A percentile compares a stretch with the other conserved stretches of the same genome.
Conservation (phyloP, 129 eudicot species). For the Sambucus nigra region DNA sequence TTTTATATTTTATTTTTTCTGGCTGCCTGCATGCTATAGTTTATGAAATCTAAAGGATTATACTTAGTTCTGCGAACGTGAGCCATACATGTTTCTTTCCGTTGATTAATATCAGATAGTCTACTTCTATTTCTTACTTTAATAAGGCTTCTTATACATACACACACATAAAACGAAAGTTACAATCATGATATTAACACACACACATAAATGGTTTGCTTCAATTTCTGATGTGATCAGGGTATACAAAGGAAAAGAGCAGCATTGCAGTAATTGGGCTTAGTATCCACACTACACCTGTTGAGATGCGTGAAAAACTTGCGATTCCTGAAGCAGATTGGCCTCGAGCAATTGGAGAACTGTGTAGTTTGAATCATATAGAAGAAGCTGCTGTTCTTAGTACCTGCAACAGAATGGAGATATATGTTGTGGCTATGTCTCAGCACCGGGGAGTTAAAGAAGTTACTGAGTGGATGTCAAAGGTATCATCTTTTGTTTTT, state of each 20-base stretch:
- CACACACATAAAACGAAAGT: neutral
- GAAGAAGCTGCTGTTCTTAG: slow-evolving; percentile 95
- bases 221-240: slow-evolving; percentile 22
- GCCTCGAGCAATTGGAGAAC: slow-evolving; percentile 91
- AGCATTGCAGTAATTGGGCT: slow-evolving; percentile 94
- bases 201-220: neutral
- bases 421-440: slow-evolving; percentile 86
- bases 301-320: slow-evolving; percentile 88
- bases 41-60: neutral
- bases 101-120: neutral
- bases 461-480: slow-evolving; percentile 99
- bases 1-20: too few relatives aligned
- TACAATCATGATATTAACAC: neutral
- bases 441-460: slow-evolving; percentile 91
- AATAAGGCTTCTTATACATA: neutral
- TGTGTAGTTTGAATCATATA: slow-evolving; percentile 73
- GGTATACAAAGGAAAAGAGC: slow-evolving; percentile 94
- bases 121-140: neutral
- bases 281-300: slow-evolving; percentile 80
- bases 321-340: slow-evolving; percentile 99
- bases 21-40: too few relatives aligned
- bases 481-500: slow-evolving; percentile 32
- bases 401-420: slow-evolving; percentile 92
- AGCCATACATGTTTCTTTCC: neutral
- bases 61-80: neutral